Evolutionary conservation across 2,329 filamentous ascomycete species (phyloP), one percentile per base, ranked within the genome.

Genomic region (Orbilia ellipsospora): DNA sequence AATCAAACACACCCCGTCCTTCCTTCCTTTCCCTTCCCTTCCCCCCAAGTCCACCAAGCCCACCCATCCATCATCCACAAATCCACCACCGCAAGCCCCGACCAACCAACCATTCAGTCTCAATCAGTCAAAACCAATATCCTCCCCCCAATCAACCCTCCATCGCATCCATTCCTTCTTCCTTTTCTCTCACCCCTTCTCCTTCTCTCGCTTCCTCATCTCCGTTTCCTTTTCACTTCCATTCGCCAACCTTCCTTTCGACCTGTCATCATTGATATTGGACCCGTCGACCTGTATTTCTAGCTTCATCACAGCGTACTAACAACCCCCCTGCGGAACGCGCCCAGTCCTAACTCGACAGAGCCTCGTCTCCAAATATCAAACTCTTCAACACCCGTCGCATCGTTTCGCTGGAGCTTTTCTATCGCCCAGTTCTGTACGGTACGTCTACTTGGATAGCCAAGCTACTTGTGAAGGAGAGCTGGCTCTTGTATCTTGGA

Each of bases 181-280:
- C 45, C 54, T 60, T 60, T 20, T 59, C 15, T 52, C 28, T 36
- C 16, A 51, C 54, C 44, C 12, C 26, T 56, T 56, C 51, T 45
- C 55, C 16, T 67, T 40, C 23, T 15, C 44, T 42, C 42, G 16
- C 45, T 31, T 64, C 45, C 3, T 54, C 42, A 20, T 45, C 13
- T 57, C 48, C 50, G 18, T 52, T 54, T 10, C 55, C 52, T 50
- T 52, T 15, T 59, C 31, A 20, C 44, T 72, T 36, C 54, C 59
- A 54, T 65, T 72, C 67, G 52, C 52, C 60, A 54, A 55, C 60
- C 23, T 63, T 62, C 66, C 50, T 63, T 63, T 63, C 23, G 54
- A 60, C 40, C 13, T 57, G 5, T 45, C 63, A 52, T 44, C 31
- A 10, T 36, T 36, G 31, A 45, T 20, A 36, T 51, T 51, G 52